Evolutionary conservation across 1,284 basidiomycete species (phyloP).

Genomic region (Ceratobasidium sp.): DNA sequence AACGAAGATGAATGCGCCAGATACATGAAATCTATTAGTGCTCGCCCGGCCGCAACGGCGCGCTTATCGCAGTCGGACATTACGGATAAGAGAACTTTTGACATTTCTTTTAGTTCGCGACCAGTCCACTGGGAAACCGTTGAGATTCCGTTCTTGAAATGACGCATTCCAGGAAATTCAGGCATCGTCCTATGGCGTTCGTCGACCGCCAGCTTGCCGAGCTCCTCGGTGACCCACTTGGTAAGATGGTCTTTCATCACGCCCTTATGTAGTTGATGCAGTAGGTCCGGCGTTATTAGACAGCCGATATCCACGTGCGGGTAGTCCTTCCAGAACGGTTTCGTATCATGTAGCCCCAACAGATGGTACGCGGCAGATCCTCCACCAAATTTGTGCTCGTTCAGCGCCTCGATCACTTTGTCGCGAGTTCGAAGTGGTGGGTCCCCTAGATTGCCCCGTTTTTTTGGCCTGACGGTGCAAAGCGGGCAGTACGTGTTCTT

Average conservation of each 20-base stretch:
- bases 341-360: constrained; percentile 1
- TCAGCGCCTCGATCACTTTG: neutral
- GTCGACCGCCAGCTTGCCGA: constrained; percentile 42
- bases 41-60: constrained; percentile 48
- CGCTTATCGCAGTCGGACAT: constrained; percentile 46
- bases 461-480: neutral
- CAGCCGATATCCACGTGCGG: constrained; percentile 52
- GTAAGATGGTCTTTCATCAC: constrained; percentile 54
- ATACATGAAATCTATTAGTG: constrained; percentile 58
- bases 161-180: constrained; percentile 8
- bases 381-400: neutral
- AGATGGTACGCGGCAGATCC: neutral
- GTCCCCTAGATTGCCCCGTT: neutral
- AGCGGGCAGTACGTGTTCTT: constrained; percentile 25
- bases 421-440: neutral
- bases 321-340: constrained; percentile 54
- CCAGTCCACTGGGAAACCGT: constrained; percentile 55
- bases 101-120: no score
- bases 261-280: constrained; percentile 57
- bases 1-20: constrained; percentile 17
- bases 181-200: constrained; percentile 27
- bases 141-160: constrained; percentile 44
- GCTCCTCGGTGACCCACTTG: constrained; percentile 44
- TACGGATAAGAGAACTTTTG: constrained; percentile 56
- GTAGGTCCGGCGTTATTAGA: constrained; percentile 53